Percentiles rank a stretch among this genome's conserved stretches.
phyloP scores from a whole-genome alignment of 768 basidiomycete genomes.

The Glaciozyma martinii region DNA sequence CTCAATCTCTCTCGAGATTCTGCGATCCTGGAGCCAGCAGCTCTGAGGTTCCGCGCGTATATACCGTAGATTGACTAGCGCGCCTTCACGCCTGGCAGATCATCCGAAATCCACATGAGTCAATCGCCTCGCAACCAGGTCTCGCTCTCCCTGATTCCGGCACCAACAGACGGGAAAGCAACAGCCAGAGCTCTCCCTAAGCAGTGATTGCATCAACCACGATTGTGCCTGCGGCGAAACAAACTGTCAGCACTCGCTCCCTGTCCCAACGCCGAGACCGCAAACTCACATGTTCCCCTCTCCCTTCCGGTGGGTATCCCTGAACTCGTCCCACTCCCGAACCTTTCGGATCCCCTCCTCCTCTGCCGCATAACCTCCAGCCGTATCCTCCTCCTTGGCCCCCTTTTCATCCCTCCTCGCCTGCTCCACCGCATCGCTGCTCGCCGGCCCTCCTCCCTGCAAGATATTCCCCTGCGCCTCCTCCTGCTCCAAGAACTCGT shows the following conservation, averaged over 20 bases:
- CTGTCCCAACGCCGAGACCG: neutral
- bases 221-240: neutral
- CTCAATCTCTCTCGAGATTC: too few relatives aligned
- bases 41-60: too few relatives aligned
- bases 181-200: too few relatives aligned
- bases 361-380: conserved; percentile 60
- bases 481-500: conserved; percentile 87
- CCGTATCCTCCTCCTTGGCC: conserved; percentile 52
- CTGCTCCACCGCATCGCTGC: conserved; percentile 23
- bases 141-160: too few relatives aligned
- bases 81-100: too few relatives aligned
- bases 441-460: conserved; percentile 69
- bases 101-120: too few relatives aligned
- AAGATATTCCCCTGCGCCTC: conserved; percentile 74
- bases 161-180: too few relatives aligned
- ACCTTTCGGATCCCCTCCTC: conserved; percentile 57
- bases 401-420: conserved; percentile 44
- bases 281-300: conserved; percentile 63
- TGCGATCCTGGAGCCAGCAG: too few relatives aligned
- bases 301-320: conserved; percentile 74
- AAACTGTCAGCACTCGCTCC: too few relatives aligned
- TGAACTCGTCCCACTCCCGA: conserved; percentile 83
- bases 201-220: neutral
- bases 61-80: too few relatives aligned
- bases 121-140: too few relatives aligned